Percentiles rank a stretch among this genome's conserved stretches.
phyloP scores from a whole-genome alignment of 208 protist species.

The Hexamita inflata region DNA sequence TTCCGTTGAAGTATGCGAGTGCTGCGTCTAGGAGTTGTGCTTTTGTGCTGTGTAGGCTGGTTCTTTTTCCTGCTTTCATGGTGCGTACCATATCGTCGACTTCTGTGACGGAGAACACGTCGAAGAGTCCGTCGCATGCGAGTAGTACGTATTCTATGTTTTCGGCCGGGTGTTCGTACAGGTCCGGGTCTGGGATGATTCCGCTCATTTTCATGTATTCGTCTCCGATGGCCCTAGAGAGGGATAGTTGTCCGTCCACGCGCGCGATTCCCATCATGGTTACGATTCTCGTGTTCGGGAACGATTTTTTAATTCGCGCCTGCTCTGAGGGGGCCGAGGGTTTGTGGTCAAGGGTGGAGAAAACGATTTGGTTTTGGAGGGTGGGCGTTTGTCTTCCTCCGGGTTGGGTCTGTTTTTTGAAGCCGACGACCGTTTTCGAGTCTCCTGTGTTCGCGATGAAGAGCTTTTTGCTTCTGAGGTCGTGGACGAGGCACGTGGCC shows the following conservation, averaged over 20 bases:
- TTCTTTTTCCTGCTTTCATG: too few relatives aligned
- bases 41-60: too few relatives aligned
- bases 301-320: background rate
- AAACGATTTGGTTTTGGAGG: background rate
- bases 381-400: background rate
- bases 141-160: background rate
- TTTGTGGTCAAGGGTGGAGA: constrained; percentile 5
- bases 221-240: constrained; percentile 8
- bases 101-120: background rate
- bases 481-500: background rate
- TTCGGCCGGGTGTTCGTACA: background rate
- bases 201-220: background rate
- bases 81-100: constrained; percentile 2
- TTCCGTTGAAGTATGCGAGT: too few relatives aligned
- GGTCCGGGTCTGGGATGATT: background rate
- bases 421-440: background rate
- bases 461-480: background rate
- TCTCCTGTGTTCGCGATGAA: constrained; percentile 7
- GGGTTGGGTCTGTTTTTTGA: too few relatives aligned
- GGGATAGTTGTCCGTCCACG: background rate
- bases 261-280: background rate
- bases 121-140: constrained; percentile 11
- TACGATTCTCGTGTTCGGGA: background rate
- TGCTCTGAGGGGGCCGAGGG: background rate
- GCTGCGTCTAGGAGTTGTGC: too few relatives aligned